These are phyloP conservation scores for Fusarium acutatum DNA, from an alignment of 2,329 filamentous ascomycete species.

Conservation along the genomic window DNA sequence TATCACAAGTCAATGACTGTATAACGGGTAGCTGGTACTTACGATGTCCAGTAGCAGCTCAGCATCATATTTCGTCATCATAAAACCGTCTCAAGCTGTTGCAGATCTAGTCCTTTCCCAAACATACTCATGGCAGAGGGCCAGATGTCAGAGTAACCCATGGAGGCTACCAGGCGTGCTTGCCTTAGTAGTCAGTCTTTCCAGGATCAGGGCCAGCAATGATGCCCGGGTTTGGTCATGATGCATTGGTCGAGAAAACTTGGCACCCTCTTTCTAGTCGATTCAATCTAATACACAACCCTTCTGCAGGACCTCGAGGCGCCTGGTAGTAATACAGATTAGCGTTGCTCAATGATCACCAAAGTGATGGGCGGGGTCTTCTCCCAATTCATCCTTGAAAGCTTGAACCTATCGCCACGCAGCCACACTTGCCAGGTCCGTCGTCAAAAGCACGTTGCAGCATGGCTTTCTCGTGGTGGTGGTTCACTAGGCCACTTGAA, in stretches of 20 bases:
- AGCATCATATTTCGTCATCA: conserved; percentile 32
- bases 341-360: conserved; percentile 12
- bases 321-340: conserved; percentile 26
- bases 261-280: conserved; percentile 5
- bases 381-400: conserved; percentile 3
- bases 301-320: conserved; percentile 13
- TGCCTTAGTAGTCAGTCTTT: conserved; percentile 4
- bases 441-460: conserved; percentile 8
- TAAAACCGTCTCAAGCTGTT: conserved; percentile 7
- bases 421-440: conserved; percentile 18
- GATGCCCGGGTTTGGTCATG: conserved; percentile 32
- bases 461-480: conserved; percentile 9
- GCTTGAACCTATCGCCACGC: conserved; percentile 12
- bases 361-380: conserved; percentile 7
- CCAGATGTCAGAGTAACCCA: neutral
- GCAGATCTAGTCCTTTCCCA: neutral
- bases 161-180: neutral
- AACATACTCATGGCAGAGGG: neutral
- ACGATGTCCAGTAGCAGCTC: neutral
- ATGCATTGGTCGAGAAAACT: conserved; percentile 17
- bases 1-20: neutral
- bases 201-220: conserved; percentile 12
- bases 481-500: conserved; percentile 2
- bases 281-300: conserved; percentile 9
- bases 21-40: neutral